These are phyloP conservation scores for Fusarium cicatricum DNA, from an alignment of 2,329 filamentous ascomycete genomes.

Conservation along the genomic window DNA sequence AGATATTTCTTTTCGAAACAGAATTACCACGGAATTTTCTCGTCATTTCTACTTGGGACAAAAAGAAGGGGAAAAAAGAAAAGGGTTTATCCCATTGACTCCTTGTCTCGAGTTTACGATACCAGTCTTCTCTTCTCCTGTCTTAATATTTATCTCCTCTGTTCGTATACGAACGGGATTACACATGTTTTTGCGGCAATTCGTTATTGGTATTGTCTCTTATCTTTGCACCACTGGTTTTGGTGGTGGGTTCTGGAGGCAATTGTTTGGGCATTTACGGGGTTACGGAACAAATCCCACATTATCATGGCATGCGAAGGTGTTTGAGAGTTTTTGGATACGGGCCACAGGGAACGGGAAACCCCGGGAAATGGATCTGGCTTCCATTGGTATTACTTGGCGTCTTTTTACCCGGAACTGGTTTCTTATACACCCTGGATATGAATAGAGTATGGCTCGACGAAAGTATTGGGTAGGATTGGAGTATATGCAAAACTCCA, in stretches of 20 bases:
- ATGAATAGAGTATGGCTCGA: constrained; percentile 27
- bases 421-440: constrained; percentile 19
- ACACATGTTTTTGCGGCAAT: constrained; percentile 13
- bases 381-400: constrained; percentile 21
- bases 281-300: constrained; percentile 13
- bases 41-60: constrained; percentile 2
- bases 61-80: too few species aligned
- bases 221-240: background rate
- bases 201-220: constrained; percentile 20
- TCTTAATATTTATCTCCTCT: constrained; percentile 29
- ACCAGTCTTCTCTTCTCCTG: constrained; percentile 17
- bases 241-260: constrained; percentile 7
- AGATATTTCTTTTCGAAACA: background rate
- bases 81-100: constrained; percentile 5
- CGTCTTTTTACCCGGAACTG: constrained; percentile 23
- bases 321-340: constrained; percentile 29
- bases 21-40: background rate
- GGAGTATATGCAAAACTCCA: constrained; percentile 12
- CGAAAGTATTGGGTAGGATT: constrained; percentile 21
- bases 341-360: constrained; percentile 9
- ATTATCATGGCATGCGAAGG: constrained; percentile 32
- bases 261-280: constrained; percentile 20
- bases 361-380: constrained; percentile 19
- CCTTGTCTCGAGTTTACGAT: constrained; percentile 10
- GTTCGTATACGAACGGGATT: background rate